Percentiles rank a stretch among this genome's conserved stretches.
Evolutionary conservation across 2,329 filamentous ascomycete species (phyloP).

Genomic region (Neonectria sp.): DNA sequence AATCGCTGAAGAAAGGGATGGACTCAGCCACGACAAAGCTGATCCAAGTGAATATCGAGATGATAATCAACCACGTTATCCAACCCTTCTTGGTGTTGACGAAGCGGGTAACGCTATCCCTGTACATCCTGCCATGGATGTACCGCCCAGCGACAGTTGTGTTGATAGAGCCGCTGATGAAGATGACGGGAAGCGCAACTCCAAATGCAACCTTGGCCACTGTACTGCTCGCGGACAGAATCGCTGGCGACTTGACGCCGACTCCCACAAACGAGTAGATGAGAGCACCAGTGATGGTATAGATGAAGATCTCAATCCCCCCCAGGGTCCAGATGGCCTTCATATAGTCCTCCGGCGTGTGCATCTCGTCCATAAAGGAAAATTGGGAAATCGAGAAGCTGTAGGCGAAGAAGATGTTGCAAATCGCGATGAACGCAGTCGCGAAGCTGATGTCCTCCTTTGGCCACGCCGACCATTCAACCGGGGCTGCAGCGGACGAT

Average conservation of each 20-base stretch:
- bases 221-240: conserved; percentile 70
- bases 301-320: conserved; percentile 70
- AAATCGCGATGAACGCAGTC: conserved; percentile 68
- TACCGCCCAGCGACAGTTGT: conserved; percentile 60
- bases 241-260: conserved; percentile 72
- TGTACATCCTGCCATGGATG: conserved; percentile 51
- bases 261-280: conserved; percentile 77
- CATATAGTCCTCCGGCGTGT: conserved; percentile 56
- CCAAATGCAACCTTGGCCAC: conserved; percentile 76
- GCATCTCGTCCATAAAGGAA: conserved; percentile 62
- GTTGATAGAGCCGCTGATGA: conserved; percentile 75
- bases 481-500: conserved; percentile 18
- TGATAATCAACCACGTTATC: conserved; percentile 70
- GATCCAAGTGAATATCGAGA: conserved; percentile 64
- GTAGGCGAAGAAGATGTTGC: conserved; percentile 78
- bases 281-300: conserved; percentile 73
- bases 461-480: conserved; percentile 54
- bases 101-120: conserved; percentile 35
- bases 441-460: conserved; percentile 59
- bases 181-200: conserved; percentile 76
- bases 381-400: conserved; percentile 61
- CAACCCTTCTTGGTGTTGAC: conserved; percentile 47
- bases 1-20: conserved; percentile 78
- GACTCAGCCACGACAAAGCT: conserved; percentile 70
- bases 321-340: conserved; percentile 71